Conservation (phyloP, 148 eudicot species). For the Cornus florida region DNA sequence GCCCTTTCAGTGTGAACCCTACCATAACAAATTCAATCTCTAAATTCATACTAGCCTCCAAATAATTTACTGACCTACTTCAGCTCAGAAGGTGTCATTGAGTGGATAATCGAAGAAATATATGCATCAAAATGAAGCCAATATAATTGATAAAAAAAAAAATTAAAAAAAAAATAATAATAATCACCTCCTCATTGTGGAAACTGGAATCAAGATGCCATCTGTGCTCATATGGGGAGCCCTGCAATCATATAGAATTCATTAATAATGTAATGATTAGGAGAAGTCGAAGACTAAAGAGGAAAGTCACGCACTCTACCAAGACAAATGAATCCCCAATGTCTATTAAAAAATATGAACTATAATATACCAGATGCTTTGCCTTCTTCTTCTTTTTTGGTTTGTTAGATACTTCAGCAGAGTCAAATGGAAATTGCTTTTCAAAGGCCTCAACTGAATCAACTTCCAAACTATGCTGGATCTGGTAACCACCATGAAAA, state of each 20-base stretch:
- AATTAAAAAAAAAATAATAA: not conserved
- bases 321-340: not conserved
- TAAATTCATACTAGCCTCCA: not conserved
- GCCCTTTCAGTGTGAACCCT: not conserved
- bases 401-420: slow-evolving; percentile 53
- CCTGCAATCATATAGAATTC: slow-evolving; percentile 41
- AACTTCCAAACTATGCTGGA: slow-evolving; percentile 66
- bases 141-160: not conserved
- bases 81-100: slow-evolving; percentile 2
- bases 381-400: slow-evolving; percentile 79
- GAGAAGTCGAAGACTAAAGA: not conserved
- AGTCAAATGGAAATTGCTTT: slow-evolving; percentile 60
- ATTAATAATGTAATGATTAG: not conserved
- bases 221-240: slow-evolving; percentile 53
- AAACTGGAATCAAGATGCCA: slow-evolving; percentile 68
- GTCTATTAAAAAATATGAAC: not conserved
- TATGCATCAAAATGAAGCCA: not conserved
- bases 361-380: slow-evolving; percentile 63
- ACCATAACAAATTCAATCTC: not conserved
- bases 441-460: slow-evolving; percentile 69
- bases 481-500: slow-evolving; percentile 50
- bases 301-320: not conserved
- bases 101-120: not conserved
- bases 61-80: not conserved
- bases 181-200: slow-evolving; percentile 69